Evolutionary conservation across 2,329 filamentous ascomycete species (phyloP), one percentile per base, ranked within the genome.

Genomic region (Fusarium acutatum): DNA sequence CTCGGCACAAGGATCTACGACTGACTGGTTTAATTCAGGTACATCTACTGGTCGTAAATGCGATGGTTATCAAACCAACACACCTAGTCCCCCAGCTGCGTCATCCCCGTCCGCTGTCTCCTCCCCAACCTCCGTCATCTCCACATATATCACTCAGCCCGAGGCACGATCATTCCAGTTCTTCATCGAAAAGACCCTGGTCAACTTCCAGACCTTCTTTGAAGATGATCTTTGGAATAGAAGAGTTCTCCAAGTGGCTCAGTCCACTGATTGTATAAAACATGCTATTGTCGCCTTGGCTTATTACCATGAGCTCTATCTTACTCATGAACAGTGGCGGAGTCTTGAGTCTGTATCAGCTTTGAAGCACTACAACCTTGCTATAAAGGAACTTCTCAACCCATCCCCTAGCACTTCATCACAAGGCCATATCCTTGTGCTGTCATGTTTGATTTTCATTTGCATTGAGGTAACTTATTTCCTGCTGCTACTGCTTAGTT

Each of bases 361-460:
- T 0, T 5, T 73, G 2, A 73, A 46, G 3, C 61, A 73, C 18
- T 71, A 73, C 14, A 73, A 73, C 5, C 35, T 73, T 17, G 71
- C 71, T 15, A 73, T 73, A 1, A 60, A n/a, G 14, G 38, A 64
- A 5, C 26, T 73, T 13, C 40, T 71, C 1, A 1, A 8, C 5
- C 49, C 44, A 2, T 37, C 46, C 2, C 32, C 46, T 4, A 9
- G 35, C 2, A 10, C 9, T 14, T 30, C 14, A 5, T 50, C 59
- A 5, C 70, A 53, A 7, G 46, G 52, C 0, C 70, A 73, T 6
- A 41, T 71, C 2, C 61, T 66, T 12, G 14, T 73, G 5, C 32
- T 73, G 0, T 73, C 71, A 9, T 73, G 71, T 49, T 38, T 73
- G 6, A 73, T 73, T 6, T 73, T 73, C 13, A 60, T 73, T 2